phyloP scores from a whole-genome alignment of 345 rosid genomes.

The Eucalyptus erythrocorys region DNA sequence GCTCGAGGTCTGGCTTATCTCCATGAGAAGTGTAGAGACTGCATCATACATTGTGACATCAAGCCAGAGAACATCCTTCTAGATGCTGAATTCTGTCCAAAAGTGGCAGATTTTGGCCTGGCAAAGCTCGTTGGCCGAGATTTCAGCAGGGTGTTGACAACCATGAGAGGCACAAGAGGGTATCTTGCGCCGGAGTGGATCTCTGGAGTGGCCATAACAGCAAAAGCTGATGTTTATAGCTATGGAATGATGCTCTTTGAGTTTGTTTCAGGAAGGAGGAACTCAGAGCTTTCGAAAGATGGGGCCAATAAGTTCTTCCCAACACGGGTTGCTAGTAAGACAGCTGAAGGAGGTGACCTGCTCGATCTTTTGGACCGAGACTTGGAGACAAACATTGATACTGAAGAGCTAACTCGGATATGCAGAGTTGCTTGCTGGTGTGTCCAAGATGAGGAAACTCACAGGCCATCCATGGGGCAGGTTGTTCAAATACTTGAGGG shows the following conservation, averaged over 20 bases:
- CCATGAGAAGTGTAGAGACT: slow-evolving; percentile 75
- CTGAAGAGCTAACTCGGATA: slow-evolving; percentile 46
- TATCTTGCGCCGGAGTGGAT: slow-evolving; percentile 94
- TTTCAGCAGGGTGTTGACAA: slow-evolving; percentile 75
- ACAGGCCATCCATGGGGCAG: slow-evolving; percentile 74
- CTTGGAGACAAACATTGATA: slow-evolving; percentile 23
- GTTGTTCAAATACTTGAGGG: slow-evolving; percentile 57
- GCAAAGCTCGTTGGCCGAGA: slow-evolving; percentile 83
- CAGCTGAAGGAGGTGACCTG: slow-evolving; percentile 32
- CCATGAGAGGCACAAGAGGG: slow-evolving; percentile 82
- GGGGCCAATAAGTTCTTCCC: slow-evolving; percentile 52
- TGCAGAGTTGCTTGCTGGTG: slow-evolving; percentile 85
- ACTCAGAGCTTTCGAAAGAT: slow-evolving; percentile 42
- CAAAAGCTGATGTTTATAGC: slow-evolving; percentile 86
- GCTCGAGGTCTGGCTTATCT: slow-evolving; percentile 76
- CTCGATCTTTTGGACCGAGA: slow-evolving; percentile 36
- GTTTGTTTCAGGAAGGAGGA: slow-evolving; percentile 68
- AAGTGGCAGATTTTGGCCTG: slow-evolving; percentile 80
- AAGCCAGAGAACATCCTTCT: slow-evolving; percentile 83
- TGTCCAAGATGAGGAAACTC: slow-evolving; percentile 64
- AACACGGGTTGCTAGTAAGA: slow-evolving; percentile 28
- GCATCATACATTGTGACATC: slow-evolving; percentile 83
- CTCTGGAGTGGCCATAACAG: slow-evolving; percentile 67
- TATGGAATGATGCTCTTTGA: slow-evolving; percentile 88
- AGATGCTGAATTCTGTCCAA: slow-evolving; percentile 56